Conservation (phyloP, 768 basidiomycete genomes). For the Auricularia sp. region DNA sequence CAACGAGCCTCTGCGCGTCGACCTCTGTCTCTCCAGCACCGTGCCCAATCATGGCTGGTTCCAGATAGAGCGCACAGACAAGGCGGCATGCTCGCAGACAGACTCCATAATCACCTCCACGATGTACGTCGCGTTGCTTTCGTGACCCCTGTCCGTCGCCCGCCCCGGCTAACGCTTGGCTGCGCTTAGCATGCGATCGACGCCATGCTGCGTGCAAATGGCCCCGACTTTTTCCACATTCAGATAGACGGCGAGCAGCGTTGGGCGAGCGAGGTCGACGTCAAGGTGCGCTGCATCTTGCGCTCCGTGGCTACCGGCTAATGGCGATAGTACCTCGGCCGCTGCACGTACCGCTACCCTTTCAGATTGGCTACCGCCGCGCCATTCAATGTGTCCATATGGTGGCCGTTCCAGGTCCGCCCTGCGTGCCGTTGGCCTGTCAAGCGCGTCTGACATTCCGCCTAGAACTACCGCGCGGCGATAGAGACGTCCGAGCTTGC, state of each 20-base stretch:
- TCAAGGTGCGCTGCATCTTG: neutral
- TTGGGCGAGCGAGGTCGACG: neutral
- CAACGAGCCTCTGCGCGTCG: neutral
- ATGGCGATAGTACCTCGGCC: neutral
- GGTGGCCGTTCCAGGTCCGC: neutral
- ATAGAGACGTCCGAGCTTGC: neutral
- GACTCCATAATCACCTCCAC: neutral
- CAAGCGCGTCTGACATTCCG: too few relatives aligned
- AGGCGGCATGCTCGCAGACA: neutral
- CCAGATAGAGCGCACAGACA: neutral
- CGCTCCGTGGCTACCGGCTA: neutral
- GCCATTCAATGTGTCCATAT: neutral
- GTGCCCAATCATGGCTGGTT: neutral
- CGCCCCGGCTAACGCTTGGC: neutral
- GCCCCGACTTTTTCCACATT: conserved; percentile 1
- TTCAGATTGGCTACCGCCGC: neutral
- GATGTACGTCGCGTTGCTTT: neutral
- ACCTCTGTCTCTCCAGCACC: neutral
- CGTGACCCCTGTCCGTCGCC: neutral
- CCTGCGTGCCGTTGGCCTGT: neutral
- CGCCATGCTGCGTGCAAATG: neutral
- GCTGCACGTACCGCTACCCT: neutral
- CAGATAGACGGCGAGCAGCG: neutral
- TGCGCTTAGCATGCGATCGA: neutral
- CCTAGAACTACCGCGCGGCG: neutral